phyloP scores from a whole-genome alignment of 73 alveolate species.

The Blepharisma stoltei region DNA sequence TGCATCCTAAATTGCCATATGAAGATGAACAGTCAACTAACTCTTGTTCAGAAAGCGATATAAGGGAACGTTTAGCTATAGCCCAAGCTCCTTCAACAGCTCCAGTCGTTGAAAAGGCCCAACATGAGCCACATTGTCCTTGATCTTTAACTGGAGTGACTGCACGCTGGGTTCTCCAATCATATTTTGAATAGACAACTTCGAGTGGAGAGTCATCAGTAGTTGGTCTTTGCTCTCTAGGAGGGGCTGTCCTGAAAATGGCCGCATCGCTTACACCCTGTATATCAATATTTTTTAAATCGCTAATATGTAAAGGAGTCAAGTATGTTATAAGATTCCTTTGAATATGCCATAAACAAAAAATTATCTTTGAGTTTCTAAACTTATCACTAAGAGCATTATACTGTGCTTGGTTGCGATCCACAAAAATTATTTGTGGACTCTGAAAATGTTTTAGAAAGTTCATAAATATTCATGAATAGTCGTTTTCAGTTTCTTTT shows the following conservation, averaged over 20 bases:
- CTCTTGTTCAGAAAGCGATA: conserved; percentile 51
- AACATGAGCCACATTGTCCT: conserved; percentile 79
- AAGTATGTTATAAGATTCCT: no score
- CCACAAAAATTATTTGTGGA: no score
- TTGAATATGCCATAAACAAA: no score
- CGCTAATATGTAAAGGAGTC: no score
- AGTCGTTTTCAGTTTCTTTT: no score
- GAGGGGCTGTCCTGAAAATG: conserved; percentile 49
- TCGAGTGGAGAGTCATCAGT: neutral
- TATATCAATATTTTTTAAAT: neutral
- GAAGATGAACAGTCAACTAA: conserved; percentile 61
- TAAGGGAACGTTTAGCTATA: conserved; percentile 5
- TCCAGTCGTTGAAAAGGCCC: conserved; percentile 69
- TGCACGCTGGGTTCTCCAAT: conserved; percentile 60
- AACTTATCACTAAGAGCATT: no score
- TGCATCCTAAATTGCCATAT: conserved; percentile 72
- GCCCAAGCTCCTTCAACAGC: conserved; percentile 49
- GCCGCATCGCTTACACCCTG: neutral
- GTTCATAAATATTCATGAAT: no score
- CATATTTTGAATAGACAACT: conserved; percentile 19
- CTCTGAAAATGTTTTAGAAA: no score
- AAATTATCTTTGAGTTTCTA: no score
- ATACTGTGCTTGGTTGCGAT: no score
- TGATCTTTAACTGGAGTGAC: conserved; percentile 68
- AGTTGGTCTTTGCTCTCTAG: conserved; percentile 23